Percentiles rank a stretch among this genome's conserved stretches.
phyloP scores from a whole-genome alignment of 805 yeast genomes.

The Scheffersomyces amazonensis region DNA sequence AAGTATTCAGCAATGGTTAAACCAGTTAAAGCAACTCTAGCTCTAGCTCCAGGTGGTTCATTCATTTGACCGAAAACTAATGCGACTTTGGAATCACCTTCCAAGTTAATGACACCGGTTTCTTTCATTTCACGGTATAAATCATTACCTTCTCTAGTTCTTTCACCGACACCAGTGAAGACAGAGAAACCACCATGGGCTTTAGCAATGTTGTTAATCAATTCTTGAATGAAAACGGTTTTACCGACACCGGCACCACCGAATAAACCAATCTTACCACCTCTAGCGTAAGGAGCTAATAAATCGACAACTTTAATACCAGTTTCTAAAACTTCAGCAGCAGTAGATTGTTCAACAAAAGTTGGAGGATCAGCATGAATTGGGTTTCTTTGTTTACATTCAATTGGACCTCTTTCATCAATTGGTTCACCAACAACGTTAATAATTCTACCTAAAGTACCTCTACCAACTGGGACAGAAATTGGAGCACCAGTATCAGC shows the following conservation, averaged over 20 bases:
- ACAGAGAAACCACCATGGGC: conserved; percentile 99
- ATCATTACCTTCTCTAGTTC: conserved; percentile 99
- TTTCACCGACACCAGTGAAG: conserved; percentile 99
- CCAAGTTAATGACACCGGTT: conserved; percentile 99
- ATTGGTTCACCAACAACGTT: conserved; percentile 99
- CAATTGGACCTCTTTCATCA: conserved; percentile 99
- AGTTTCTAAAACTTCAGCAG: conserved; percentile 97
- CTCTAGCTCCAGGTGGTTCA: conserved; percentile 99
- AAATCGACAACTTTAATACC: conserved; percentile 99
- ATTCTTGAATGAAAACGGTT: conserved; percentile 99
- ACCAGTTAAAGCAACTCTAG: conserved; percentile 99
- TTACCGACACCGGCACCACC: conserved; percentile 99
- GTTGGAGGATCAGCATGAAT: conserved; percentile 98
- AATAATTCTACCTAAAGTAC: conserved; percentile 97
- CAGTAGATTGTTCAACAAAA: conserved; percentile 95
- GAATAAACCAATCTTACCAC: conserved; percentile 99
- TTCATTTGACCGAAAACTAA: conserved; percentile 99
- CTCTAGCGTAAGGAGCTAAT: conserved; percentile 99
- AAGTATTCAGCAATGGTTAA: conserved; percentile 99
- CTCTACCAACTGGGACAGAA: conserved; percentile 99
- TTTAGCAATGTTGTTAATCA: conserved; percentile 99
- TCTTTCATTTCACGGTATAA: conserved; percentile 99
- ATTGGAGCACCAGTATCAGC: conserved; percentile 97
- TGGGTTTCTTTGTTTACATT: conserved; percentile 90
- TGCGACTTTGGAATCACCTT: conserved; percentile 99